phyloP scores from a whole-genome alignment of 768 basidiomycete species.

The Suillus lakei region DNA sequence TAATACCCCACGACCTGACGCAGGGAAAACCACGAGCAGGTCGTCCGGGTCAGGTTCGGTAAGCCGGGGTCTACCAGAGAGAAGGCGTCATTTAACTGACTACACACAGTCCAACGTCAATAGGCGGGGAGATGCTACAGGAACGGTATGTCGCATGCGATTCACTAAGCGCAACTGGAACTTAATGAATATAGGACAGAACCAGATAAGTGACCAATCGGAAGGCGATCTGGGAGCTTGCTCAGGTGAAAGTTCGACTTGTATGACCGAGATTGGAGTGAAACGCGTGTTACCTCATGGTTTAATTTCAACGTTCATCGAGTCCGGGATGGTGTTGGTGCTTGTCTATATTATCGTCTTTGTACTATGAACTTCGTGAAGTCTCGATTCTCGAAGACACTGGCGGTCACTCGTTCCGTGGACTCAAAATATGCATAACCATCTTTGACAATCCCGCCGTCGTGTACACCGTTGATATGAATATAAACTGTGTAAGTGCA shows the following conservation, averaged over 20 bases:
- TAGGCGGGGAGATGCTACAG: not conserved
- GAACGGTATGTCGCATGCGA: not conserved
- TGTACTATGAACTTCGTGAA: not conserved
- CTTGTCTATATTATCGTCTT: not conserved
- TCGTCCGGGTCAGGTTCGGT: not conserved
- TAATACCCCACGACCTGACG: too few relatives aligned
- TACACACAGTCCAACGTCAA: not conserved
- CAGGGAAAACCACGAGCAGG: not conserved
- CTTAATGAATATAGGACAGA: constrained; percentile 1
- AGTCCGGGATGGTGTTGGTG: not conserved
- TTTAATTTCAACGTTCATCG: not conserved
- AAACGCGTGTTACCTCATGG: not conserved
- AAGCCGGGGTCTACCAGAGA: not conserved
- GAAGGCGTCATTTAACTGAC: not conserved
- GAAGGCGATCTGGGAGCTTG: not conserved
- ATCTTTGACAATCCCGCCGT: not conserved
- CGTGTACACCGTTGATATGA: not conserved
- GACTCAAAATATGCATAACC: not conserved
- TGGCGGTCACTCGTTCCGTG: not conserved
- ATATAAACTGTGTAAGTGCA: not conserved
- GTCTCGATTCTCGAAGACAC: not conserved
- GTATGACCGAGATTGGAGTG: not conserved
- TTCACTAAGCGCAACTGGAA: not conserved
- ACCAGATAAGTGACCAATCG: not conserved
- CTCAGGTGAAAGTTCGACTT: not conserved